These are phyloP conservation scores for Gilbertella persicaria DNA, from an alignment of 371 early-diverging fungal genomes.

Conservation along the genomic window DNA sequence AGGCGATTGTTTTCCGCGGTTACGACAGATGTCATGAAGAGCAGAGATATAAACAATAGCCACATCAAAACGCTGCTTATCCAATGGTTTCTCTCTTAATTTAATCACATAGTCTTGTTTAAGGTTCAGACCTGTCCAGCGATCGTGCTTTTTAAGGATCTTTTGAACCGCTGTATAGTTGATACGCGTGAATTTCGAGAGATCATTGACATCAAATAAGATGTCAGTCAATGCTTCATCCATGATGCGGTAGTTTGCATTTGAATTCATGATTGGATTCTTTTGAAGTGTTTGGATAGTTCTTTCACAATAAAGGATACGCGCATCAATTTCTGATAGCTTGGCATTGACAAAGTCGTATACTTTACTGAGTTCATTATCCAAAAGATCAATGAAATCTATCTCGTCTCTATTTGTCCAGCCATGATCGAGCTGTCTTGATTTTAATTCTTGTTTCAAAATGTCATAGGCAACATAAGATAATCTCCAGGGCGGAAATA, in stretches of 20 bases:
- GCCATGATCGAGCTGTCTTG: slow-evolving; percentile 38
- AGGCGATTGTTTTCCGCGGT: slow-evolving; percentile 73
- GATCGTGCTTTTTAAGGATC: slow-evolving; percentile 96
- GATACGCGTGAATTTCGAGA: slow-evolving; percentile 89
- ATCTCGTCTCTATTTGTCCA: slow-evolving; percentile 78
- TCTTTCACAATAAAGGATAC: slow-evolving; percentile 76
- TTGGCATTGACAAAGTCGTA: slow-evolving; percentile 83
- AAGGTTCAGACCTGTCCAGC: slow-evolving; percentile 48
- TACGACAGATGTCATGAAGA: slow-evolving; percentile 88
- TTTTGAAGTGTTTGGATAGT: slow-evolving; percentile 46
- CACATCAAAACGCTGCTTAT: slow-evolving; percentile 87
- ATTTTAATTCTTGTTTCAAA: slow-evolving; percentile 83
- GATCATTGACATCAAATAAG: slow-evolving; percentile 86
- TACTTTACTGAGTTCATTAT: slow-evolving; percentile 89
- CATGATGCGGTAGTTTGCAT: slow-evolving; percentile 62
- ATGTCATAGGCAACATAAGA: slow-evolving; percentile 93
- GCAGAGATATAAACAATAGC: slow-evolving; percentile 88
- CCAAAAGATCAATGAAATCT: slow-evolving; percentile 77
- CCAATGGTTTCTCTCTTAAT: slow-evolving; percentile 82
- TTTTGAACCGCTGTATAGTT: slow-evolving; percentile 96
- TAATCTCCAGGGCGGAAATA: slow-evolving; percentile 74
- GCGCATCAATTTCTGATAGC: slow-evolving; percentile 83
- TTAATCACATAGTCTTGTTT: slow-evolving; percentile 71
- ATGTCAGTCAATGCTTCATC: slow-evolving; percentile 81
- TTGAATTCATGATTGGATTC: slow-evolving; percentile 37